phyloP scores from a whole-genome alignment of 139 green algal genomes.

The Chloropicon primus region DNA sequence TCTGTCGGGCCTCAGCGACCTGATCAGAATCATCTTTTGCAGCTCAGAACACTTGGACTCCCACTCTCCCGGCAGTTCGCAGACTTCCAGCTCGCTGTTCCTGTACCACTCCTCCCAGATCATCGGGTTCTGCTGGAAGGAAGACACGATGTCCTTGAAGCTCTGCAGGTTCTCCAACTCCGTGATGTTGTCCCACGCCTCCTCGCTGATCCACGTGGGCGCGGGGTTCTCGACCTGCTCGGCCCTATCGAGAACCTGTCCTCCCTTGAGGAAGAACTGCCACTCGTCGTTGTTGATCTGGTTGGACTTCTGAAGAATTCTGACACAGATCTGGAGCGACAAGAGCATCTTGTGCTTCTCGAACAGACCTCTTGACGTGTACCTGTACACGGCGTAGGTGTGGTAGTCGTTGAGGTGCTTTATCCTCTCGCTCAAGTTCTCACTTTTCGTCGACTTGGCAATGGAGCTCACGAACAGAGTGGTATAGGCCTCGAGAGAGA shows the following conservation, averaged over 20 bases:
- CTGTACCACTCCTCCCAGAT: slow-evolving; percentile 56
- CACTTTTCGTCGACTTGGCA: slow-evolving; percentile 24
- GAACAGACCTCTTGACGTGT: slow-evolving; percentile 54
- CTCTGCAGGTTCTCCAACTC: slow-evolving; percentile 52
- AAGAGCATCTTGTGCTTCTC: slow-evolving; percentile 81
- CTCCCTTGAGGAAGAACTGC: slow-evolving; percentile 66
- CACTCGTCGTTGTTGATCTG: slow-evolving; percentile 66
- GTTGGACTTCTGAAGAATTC: slow-evolving; percentile 36
- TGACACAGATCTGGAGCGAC: slow-evolving; percentile 66
- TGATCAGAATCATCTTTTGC: slow-evolving; percentile 57
- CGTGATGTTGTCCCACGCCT: slow-evolving; percentile 66
- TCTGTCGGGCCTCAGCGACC: slow-evolving; percentile 51
- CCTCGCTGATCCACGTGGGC: slow-evolving; percentile 50
- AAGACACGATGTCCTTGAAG: slow-evolving; percentile 42
- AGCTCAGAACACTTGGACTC: slow-evolving; percentile 67
- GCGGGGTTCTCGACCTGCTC: slow-evolving; percentile 48
- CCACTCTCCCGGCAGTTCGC: slow-evolving; percentile 65
- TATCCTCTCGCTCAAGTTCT: slow-evolving; percentile 53
- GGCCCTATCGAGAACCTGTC: slow-evolving; percentile 50
- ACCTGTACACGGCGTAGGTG: slow-evolving; percentile 73
- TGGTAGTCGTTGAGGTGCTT: slow-evolving; percentile 68
- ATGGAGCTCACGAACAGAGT: slow-evolving; percentile 61
- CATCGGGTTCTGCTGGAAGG: slow-evolving; percentile 23
- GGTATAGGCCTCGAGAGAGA: slow-evolving; percentile 70
- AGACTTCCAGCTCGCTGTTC: slow-evolving; percentile 42